Conservation (phyloP, 257 asterid genomes). For the Nicotiana attenuata region DNA sequence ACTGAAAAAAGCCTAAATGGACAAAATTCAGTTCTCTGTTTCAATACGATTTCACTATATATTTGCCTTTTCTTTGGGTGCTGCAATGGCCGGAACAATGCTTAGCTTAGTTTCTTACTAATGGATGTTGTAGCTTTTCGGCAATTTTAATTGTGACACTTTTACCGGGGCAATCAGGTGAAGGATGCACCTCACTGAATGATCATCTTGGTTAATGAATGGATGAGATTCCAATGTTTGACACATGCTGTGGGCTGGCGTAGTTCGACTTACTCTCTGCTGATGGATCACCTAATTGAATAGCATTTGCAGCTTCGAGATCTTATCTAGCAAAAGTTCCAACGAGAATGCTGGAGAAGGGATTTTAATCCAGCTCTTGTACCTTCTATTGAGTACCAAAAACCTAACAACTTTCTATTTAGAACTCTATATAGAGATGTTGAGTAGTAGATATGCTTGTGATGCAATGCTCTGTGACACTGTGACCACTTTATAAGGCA, state of each 20-base stretch:
- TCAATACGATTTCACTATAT: too few species aligned
- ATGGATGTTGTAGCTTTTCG: not conserved
- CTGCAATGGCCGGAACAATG: not conserved
- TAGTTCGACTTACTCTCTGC: not conserved
- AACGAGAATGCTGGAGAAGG: not conserved
- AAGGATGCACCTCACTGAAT: constrained; percentile 85
- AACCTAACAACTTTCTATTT: not conserved
- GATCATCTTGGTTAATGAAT: constrained; percentile 77
- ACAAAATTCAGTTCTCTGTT: too few species aligned
- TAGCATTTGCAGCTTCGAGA: not conserved
- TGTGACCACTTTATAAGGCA: not conserved
- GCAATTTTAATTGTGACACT: constrained; percentile 9
- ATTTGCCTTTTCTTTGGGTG: too few species aligned
- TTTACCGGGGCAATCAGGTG: constrained; percentile 84
- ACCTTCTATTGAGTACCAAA: not conserved
- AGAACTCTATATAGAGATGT: not conserved
- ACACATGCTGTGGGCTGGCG: not conserved
- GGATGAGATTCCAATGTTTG: not conserved
- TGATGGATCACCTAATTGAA: not conserved
- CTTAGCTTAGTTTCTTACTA: not conserved
- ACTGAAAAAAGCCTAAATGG: too few species aligned
- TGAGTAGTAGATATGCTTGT: not conserved
- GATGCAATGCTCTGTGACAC: not conserved
- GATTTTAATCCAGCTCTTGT: not conserved
- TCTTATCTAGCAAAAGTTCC: not conserved